Evolutionary conservation across 495 filamentous ascomycete species (phyloP).

Genomic region (Schizothecium vesticola): DNA sequence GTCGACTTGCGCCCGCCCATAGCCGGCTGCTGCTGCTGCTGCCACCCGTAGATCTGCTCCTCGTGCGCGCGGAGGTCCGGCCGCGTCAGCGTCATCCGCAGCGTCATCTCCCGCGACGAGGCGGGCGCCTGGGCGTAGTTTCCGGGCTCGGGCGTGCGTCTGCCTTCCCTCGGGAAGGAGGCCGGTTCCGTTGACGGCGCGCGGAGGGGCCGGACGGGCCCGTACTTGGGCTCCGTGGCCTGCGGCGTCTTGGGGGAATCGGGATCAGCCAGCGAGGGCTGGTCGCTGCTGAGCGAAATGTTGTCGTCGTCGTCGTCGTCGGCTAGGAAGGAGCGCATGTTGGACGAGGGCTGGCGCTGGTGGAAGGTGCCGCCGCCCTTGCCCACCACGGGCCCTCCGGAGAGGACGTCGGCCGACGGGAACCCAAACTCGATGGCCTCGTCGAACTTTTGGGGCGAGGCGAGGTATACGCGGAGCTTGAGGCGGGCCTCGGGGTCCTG

Average conservation of each 20-base stretch:
- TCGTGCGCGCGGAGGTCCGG: constrained; percentile 74
- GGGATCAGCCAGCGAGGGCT: constrained; percentile 45
- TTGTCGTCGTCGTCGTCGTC: constrained; percentile 47
- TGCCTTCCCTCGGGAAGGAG: constrained; percentile 9
- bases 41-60: constrained; percentile 56
- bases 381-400: constrained; percentile 16
- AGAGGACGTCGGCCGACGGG: constrained; percentile 52
- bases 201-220: constrained; percentile 30
- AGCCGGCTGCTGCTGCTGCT: constrained; percentile 26
- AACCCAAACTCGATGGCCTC: constrained; percentile 94
- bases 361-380: constrained; percentile 2
- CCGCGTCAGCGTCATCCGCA: constrained; percentile 89
- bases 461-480: constrained; percentile 81
- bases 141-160: constrained; percentile 29
- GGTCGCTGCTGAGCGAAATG: constrained; percentile 42
- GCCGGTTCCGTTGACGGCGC: constrained; percentile 13
- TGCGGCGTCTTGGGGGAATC: constrained; percentile 52
- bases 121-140: constrained; percentile 50
- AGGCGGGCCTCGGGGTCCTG: constrained; percentile 85
- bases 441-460: constrained; percentile 91
- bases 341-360: constrained; percentile 30
- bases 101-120: constrained; percentile 80
- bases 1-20: constrained; percentile 23
- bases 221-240: constrained; percentile 32
- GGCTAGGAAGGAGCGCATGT: constrained; percentile 44